Evolutionary conservation across 345 rosid species (phyloP).

Genomic region (Citrus australasica): DNA sequence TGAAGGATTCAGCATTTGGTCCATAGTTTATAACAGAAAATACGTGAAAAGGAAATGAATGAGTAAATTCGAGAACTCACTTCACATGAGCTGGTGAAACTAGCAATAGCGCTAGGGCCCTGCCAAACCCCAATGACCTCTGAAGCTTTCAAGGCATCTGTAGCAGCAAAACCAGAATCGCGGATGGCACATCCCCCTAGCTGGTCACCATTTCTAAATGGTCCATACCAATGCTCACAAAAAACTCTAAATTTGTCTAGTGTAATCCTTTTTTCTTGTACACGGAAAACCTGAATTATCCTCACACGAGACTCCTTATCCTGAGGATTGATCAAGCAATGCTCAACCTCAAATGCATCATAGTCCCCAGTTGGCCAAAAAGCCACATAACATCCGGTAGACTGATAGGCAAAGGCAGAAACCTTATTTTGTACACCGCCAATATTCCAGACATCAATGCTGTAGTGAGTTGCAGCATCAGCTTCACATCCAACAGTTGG

Average conservation of each 20-base stretch:
- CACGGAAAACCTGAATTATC: conserved; percentile 48
- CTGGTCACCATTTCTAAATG: conserved; percentile 82
- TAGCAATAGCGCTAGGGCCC: conserved; percentile 45
- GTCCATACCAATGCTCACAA: conserved; percentile 85
- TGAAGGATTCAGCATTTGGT: not conserved
- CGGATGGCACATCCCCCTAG: conserved; percentile 84
- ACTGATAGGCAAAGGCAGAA: conserved; percentile 62
- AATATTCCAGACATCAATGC: conserved; percentile 45
- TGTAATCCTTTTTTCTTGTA: conserved; percentile 29
- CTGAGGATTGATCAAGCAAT: conserved; percentile 74
- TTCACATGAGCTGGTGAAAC: conserved; percentile 29
- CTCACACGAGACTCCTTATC: conserved; percentile 85
- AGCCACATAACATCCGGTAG: conserved; percentile 73
- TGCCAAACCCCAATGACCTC: conserved; percentile 57
- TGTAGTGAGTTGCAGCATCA: conserved; percentile 82
- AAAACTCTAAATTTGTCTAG: conserved; percentile 56
- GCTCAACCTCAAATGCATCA: conserved; percentile 59
- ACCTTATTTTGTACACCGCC: conserved; percentile 34
- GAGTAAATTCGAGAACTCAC: conserved; percentile 32
- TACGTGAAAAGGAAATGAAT: not conserved
- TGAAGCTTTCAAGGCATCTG: conserved; percentile 52
- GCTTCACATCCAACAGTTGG: conserved; percentile 99
- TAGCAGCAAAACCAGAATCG: conserved; percentile 81
- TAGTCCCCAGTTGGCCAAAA: conserved; percentile 52
- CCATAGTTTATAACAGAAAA: not conserved